A percentile compares a stretch with the other conserved stretches of the same genome.
Evolutionary conservation across 768 basidiomycete genomes (phyloP).

Genomic region (Myochromella boudieri): DNA sequence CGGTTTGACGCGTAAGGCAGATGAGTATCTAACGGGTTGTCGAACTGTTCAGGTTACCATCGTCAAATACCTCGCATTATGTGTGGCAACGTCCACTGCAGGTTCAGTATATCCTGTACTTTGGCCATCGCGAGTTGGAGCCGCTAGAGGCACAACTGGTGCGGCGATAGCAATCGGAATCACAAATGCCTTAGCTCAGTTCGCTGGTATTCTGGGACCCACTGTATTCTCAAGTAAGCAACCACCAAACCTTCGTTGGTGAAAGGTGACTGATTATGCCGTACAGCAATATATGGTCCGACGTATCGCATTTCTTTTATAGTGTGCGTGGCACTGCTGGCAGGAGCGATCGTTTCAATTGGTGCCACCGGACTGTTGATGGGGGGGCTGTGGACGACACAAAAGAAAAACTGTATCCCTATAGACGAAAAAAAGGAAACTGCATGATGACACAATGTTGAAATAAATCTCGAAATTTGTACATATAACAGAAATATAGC

Average conservation of each 20-base stretch:
- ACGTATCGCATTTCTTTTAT: slow-evolving; percentile 15
- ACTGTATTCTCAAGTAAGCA: slow-evolving; percentile 14
- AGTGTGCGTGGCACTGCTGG: slow-evolving; percentile 10
- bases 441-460: too few species aligned
- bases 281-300: slow-evolving; percentile 14
- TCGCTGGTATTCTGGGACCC: slow-evolving; percentile 15
- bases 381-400: slow-evolving; percentile 4
- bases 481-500: background rate
- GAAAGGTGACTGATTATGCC: background rate
- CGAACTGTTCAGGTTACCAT: background rate
- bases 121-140: slow-evolving; percentile 16
- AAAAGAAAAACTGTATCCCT: too few species aligned
- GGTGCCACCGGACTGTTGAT: slow-evolving; percentile 9
- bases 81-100: slow-evolving; percentile 13
- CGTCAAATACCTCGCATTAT: slow-evolving; percentile 12
- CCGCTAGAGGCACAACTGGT: slow-evolving; percentile 12
- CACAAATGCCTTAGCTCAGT: slow-evolving; percentile 12
- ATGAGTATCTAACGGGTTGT: background rate
- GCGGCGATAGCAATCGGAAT: slow-evolving; percentile 11
- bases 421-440: too few species aligned
- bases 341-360: slow-evolving; percentile 7
- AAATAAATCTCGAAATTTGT: too few species aligned
- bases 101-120: slow-evolving; percentile 12
- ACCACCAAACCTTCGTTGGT: background rate
- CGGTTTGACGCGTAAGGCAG: too few species aligned